phyloP scores from a whole-genome alignment of 352 stramenopile species.

The Globisporangium sylvaticum region DNA sequence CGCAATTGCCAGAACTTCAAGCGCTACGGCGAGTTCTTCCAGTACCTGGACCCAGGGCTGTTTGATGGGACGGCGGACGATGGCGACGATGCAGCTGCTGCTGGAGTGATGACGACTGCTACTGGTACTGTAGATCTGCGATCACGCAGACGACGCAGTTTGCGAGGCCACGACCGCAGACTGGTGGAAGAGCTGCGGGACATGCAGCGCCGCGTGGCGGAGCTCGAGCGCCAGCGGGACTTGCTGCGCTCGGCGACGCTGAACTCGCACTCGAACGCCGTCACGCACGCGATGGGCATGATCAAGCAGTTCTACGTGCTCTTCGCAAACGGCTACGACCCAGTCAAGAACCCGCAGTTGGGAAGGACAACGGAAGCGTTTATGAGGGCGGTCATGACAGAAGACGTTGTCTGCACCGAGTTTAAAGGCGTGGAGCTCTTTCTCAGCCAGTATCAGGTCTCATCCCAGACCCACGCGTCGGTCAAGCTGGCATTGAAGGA shows the following conservation, averaged over 20 bases:
- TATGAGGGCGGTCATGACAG: conserved; percentile 35
- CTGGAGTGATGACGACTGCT: no score
- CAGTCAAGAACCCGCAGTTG: conserved; percentile 14
- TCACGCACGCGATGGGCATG: conserved; percentile 29
- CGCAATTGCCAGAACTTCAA: conserved; percentile 25
- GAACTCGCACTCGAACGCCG: conserved; percentile 26
- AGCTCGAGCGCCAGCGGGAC: conserved; percentile 30
- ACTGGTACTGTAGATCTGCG: not conserved
- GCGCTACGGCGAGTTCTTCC: conserved; percentile 10
- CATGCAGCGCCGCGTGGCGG: conserved; percentile 31
- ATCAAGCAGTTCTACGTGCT: conserved; percentile 39
- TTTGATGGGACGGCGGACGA: no score
- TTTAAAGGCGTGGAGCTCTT: conserved; percentile 54
- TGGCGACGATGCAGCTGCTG: no score
- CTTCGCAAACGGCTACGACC: conserved; percentile 40
- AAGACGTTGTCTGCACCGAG: conserved; percentile 46
- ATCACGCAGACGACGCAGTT: not conserved
- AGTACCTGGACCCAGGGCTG: not conserved
- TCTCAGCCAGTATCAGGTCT: conserved; percentile 39
- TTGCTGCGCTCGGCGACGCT: conserved; percentile 33
- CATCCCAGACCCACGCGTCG: conserved; percentile 26
- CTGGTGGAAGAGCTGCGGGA: conserved; percentile 23
- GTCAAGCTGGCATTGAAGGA: conserved; percentile 27
- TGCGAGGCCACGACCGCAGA: not conserved
- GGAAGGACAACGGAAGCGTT: conserved; percentile 26